Percentiles rank a stretch among this genome's conserved stretches.
phyloP scores from a whole-genome alignment of 176 grass and related monocot genomes.

The Oropetium thomaeum region DNA sequence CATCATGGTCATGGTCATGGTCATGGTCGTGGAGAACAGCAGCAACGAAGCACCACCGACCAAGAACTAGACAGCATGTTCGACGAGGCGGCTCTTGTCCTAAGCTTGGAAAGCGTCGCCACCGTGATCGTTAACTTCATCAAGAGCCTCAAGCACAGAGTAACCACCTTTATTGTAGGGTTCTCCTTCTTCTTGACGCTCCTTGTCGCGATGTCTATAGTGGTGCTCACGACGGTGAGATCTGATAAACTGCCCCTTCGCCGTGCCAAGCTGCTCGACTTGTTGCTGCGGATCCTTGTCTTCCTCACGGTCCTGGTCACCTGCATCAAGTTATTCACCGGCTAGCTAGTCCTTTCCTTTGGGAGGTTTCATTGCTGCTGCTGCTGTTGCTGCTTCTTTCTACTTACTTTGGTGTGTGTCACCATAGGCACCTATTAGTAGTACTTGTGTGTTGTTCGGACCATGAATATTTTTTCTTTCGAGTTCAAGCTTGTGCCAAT shows the following conservation, averaged over 20 bases:
- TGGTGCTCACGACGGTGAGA: not conserved
- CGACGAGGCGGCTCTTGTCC: not conserved
- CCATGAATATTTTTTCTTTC: no score
- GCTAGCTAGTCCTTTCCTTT: no score
- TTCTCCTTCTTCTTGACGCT: not conserved
- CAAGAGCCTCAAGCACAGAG: not conserved
- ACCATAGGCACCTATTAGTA: no score
- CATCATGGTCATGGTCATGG: no score
- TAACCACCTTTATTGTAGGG: not conserved
- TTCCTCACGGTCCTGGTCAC: not conserved
- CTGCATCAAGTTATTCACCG: not conserved
- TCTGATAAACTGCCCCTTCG: not conserved
- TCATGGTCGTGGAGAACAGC: no score
- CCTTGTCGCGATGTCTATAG: not conserved
- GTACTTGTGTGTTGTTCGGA: no score
- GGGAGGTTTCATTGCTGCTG: no score
- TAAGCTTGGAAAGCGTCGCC: not conserved
- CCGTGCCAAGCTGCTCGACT: not conserved
- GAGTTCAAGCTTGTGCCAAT: no score
- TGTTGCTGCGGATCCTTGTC: not conserved
- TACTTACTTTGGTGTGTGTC: no score
- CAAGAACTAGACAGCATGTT: not conserved
- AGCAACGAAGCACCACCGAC: no score
- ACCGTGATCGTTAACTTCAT: not conserved
- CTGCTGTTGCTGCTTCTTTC: no score